Evolutionary conservation across 768 basidiomycete genomes (phyloP).

Genomic region (Termitomyces sp.): DNA sequence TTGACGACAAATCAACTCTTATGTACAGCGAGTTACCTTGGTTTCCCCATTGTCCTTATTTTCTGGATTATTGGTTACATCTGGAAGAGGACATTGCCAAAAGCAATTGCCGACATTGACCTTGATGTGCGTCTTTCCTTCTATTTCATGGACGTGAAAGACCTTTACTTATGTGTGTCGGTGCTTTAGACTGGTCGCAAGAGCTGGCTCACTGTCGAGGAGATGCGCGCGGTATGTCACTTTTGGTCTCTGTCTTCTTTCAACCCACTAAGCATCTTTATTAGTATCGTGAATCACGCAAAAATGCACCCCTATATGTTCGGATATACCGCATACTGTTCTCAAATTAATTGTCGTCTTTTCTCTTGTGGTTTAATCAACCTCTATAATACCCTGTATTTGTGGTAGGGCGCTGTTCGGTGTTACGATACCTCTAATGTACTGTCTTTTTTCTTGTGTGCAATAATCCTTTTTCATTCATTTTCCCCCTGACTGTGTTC

Average conservation of each 20-base stretch:
- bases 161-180: neutral
- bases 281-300: conserved; percentile 35
- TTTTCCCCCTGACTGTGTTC: neutral
- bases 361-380: neutral
- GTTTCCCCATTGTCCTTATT: conserved; percentile 31
- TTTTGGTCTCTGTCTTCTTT: neutral
- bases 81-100: conserved; percentile 36
- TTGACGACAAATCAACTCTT: neutral
- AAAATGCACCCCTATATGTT: conserved; percentile 27
- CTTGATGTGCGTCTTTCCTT: conserved; percentile 26
- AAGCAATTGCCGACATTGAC: conserved; percentile 31
- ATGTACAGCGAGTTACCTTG: conserved; percentile 30
- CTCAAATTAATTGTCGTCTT: conserved; percentile 22
- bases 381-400: conserved; percentile 1
- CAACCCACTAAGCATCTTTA: neutral
- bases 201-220: conserved; percentile 39
- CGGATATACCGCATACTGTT: conserved; percentile 35
- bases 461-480: neutral
- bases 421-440: neutral
- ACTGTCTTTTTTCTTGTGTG: neutral
- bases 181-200: conserved; percentile 32
- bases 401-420: neutral
- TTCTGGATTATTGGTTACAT: conserved; percentile 31
- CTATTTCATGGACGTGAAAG: neutral
- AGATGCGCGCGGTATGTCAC: conserved; percentile 32